Percentiles rank a stretch among this genome's conserved stretches.
These are phyloP conservation scores for Sugiyamaella castrensis DNA, from an alignment of 1,139 yeast genomes.

Conservation along the genomic window DNA sequence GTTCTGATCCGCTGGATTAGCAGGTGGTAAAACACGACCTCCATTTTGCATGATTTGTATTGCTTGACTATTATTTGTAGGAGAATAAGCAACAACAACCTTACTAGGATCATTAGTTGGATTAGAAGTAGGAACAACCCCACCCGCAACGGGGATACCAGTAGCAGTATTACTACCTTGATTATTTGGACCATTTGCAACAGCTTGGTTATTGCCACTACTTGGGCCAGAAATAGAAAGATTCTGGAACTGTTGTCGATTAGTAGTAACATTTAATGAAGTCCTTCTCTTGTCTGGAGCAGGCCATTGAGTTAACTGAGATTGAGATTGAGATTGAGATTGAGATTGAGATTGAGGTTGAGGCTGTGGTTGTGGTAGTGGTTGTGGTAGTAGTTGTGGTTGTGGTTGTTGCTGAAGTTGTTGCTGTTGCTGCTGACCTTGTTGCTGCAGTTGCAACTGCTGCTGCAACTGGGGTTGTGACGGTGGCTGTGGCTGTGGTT, in stretches of 20 bases:
- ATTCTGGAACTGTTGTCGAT: constrained; percentile 18
- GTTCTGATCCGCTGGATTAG: constrained; percentile 97
- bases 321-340: constrained; percentile 16
- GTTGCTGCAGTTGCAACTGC: neutral
- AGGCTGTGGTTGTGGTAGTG: too few relatives aligned
- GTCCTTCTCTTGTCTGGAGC: constrained; percentile 16
- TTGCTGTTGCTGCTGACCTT: too few relatives aligned
- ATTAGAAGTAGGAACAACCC: neutral
- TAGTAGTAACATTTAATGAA: constrained; percentile 11
- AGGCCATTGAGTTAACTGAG: constrained; percentile 15
- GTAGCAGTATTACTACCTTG: constrained; percentile 6
- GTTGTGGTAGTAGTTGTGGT: too few relatives aligned
- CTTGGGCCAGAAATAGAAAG: constrained; percentile 17
- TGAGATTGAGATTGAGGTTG: too few relatives aligned
- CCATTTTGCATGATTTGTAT: constrained; percentile 38
- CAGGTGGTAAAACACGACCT: constrained; percentile 78
- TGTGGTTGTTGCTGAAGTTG: too few relatives aligned
- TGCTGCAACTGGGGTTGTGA: constrained; percentile 10
- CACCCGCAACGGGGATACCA: constrained; percentile 9
- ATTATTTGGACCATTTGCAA: neutral
- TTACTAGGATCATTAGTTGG: constrained; percentile 23
- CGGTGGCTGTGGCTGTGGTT: constrained; percentile 14
- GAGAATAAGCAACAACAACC: constrained; percentile 36
- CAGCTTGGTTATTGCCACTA: constrained; percentile 3
- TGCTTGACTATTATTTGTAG: constrained; percentile 35